Percentiles rank a stretch among this genome's conserved stretches.
Conservation (phyloP, 208 protist species). For the Leishmania guyanensis region DNA sequence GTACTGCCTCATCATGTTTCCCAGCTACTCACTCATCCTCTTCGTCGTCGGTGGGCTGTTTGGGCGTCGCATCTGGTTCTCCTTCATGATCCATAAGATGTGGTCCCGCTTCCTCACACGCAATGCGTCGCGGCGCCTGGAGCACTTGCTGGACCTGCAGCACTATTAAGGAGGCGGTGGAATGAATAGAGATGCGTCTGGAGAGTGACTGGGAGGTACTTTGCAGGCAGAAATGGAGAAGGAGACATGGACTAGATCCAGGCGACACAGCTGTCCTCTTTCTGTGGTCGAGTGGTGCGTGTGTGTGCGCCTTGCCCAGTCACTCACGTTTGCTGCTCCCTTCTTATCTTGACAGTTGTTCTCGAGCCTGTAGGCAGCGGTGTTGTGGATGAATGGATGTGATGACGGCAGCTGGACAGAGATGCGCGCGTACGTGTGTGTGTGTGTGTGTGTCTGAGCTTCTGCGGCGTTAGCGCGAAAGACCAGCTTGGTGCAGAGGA, state of each 20-base stretch:
- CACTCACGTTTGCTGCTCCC: background rate
- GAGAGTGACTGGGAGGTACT: background rate
- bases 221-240: background rate
- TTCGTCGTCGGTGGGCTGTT: conserved; percentile 77
- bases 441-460: background rate
- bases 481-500: background rate
- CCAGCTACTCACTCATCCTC: conserved; percentile 77
- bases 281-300: background rate
- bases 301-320: background rate
- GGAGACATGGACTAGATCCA: background rate
- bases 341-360: background rate
- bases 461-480: background rate
- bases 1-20: conserved; percentile 85
- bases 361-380: background rate
- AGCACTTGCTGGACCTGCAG: conserved; percentile 73
- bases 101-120: conserved; percentile 81
- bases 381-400: background rate
- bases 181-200: background rate
- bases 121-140: conserved; percentile 48
- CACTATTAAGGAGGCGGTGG: conserved; percentile 49
- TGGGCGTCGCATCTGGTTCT: conserved; percentile 85
- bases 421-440: background rate
- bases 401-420: background rate
- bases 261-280: background rate
- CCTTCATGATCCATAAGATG: conserved; percentile 93